Conservation (phyloP, 2,329 filamentous ascomycete species). For the Stromatinia cepivora region DNA sequence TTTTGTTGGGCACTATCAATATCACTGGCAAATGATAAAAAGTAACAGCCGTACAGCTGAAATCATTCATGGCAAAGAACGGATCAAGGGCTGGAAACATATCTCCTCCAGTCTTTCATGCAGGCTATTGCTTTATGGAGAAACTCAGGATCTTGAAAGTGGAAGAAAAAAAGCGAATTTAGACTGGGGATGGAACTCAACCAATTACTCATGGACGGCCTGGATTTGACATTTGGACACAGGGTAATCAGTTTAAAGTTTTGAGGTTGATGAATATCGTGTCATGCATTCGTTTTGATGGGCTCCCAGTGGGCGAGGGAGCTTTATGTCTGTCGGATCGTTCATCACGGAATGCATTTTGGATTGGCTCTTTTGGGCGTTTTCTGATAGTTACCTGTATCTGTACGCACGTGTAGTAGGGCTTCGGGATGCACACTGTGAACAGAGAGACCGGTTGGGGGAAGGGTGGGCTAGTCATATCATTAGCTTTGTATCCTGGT, state of each 20-base stretch:
- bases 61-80: constrained; percentile 52
- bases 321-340: too few species aligned
- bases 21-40: constrained; percentile 42
- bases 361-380: too few species aligned
- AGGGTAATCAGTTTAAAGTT: too few species aligned
- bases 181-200: constrained; percentile 39
- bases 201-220: background rate
- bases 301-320: too few species aligned
- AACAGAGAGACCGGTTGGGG: too few species aligned
- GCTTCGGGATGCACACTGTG: too few species aligned
- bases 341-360: too few species aligned
- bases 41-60: constrained; percentile 50
- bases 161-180: constrained; percentile 54
- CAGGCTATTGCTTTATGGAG: constrained; percentile 59
- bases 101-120: constrained; percentile 51
- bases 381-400: too few species aligned
- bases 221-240: constrained; percentile 4
- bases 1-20: constrained; percentile 52
- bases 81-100: constrained; percentile 51
- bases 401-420: too few species aligned
- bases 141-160: constrained; percentile 53
- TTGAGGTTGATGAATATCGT: background rate
- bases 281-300: background rate
- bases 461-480: too few species aligned
- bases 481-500: too few species aligned